Evolutionary conservation across 768 basidiomycete species (phyloP), one percentile per base, ranked within the genome.

Genomic region (Solioccasus polychromus): DNA sequence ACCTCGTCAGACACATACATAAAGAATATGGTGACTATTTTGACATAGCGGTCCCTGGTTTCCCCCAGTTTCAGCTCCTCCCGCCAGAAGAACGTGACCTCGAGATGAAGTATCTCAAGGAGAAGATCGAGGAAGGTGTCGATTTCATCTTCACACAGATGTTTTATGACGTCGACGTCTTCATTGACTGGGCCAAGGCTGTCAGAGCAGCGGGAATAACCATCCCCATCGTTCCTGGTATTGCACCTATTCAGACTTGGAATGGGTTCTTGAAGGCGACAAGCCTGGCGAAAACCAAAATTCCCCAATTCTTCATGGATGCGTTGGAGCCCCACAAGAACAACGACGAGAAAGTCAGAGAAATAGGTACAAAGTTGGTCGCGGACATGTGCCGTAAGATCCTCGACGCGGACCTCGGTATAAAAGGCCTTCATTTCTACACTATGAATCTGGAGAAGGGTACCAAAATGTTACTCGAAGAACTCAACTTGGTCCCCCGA

Each of bases 381-480:
- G 93, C 89, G 20, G 87, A 93, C 20, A 89, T 99, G 87, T 98
- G 95, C 65, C 75, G 85, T 47, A 77, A 77, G 57, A 95, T 99
- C 57, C 72, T 99, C 47, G 73, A 75, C 5, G 90, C 81, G 34
- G 78, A 81, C 48, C 71, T 93, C 36, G 93, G 86, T 12, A 88
- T 99, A 54, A 80, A 80, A 35, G 95, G 94, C 5, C 70, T 98
- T 44, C 92, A 96, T 65, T 92, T 95, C 67, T 95, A 98, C 67
- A 98, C 95, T 47, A 90, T 97, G 89, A 98, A 97, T 64, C 71
- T 98, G 41, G 92, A 95, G 67, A 93, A 84, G 64, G 96, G 90
- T 11, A 93, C 94, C 8, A 87, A 88, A 64, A 91, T 98, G 91
- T 73, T 99, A 25, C 74, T 99, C 24, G 84, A 97, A 64, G 93